Evolutionary conservation across 768 basidiomycete genomes (phyloP).

Genomic region (Boletus insuetus): DNA sequence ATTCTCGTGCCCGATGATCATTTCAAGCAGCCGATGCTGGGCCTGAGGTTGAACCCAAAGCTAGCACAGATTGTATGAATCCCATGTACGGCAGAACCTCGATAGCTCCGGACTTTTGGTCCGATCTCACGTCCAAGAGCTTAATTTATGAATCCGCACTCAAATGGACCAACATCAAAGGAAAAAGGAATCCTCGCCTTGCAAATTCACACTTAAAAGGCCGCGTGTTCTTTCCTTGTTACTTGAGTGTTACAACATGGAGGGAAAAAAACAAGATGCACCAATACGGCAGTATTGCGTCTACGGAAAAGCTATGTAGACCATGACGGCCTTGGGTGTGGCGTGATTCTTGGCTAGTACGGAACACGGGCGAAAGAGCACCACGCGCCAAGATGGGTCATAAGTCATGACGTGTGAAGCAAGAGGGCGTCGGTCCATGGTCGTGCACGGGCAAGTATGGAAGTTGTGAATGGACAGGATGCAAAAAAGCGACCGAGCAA

Average conservation of each 20-base stretch:
- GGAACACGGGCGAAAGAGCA: not conserved
- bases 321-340: no score
- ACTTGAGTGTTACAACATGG: not conserved
- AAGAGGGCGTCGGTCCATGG: not conserved
- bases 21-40: not conserved
- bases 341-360: constrained; percentile 5
- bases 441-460: not conserved
- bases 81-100: constrained; percentile 12
- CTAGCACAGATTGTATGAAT: not conserved
- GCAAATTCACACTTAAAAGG: not conserved
- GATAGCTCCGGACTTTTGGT: not conserved
- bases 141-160: not conserved
- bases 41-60: constrained; percentile 7
- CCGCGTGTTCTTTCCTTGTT: not conserved
- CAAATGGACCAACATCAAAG: not conserved
- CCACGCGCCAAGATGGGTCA: constrained; percentile 1
- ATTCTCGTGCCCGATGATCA: not conserved
- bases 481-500: not conserved
- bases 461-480: not conserved
- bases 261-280: not conserved
- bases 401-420: constrained; percentile 17
- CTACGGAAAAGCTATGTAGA: constrained; percentile 9
- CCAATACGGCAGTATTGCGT: constrained; percentile 2
- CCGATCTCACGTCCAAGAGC: not conserved
- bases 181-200: not conserved